A percentile compares a stretch with the other conserved stretches of the same genome.
Conservation (phyloP, 148 eudicot species). For the Suaeda aralocaspica region DNA sequence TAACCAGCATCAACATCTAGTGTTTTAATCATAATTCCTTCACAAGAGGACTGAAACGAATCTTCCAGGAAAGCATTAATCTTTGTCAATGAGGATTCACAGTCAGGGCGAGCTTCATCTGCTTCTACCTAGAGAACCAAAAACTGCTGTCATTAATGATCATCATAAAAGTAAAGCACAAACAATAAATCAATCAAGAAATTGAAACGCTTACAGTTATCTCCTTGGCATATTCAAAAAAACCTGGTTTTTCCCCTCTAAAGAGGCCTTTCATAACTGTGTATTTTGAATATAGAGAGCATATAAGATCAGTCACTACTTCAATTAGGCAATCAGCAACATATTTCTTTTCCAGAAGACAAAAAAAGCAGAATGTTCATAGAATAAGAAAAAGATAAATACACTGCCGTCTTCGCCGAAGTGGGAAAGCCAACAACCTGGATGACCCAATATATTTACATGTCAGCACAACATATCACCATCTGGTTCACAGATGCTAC, state of each 20-base stretch:
- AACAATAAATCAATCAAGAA: conserved; percentile 9
- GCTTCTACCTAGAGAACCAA: conserved; percentile 59
- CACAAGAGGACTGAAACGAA: conserved; percentile 81
- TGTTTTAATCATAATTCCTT: conserved; percentile 94
- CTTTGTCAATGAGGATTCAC: conserved; percentile 55
- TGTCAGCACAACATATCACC: conserved; percentile 9
- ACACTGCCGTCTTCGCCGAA: conserved; percentile 80
- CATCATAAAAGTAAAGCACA: conserved; percentile 8
- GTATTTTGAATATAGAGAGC: neutral
- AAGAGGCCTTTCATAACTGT: conserved; percentile 72
- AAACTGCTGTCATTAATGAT: conserved; percentile 5
- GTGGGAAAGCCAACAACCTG: conserved; percentile 80
- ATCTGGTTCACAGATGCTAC: neutral
- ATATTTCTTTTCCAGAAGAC: neutral
- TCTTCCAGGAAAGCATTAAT: conserved; percentile 71
- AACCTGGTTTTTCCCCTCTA: conserved; percentile 55
- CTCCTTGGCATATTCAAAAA: conserved; percentile 75
- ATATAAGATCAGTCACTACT: neutral
- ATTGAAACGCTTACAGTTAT: conserved; percentile 49
- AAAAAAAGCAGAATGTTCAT: neutral
- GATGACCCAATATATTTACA: conserved; percentile 19
- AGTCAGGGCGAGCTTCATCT: conserved; percentile 60
- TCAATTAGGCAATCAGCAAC: too few relatives aligned
- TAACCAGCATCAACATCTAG: conserved; percentile 86
- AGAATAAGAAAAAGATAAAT: conserved; percentile 21